Percentiles rank a stretch among this genome's conserved stretches.
Conservation (phyloP, 2,329 filamentous ascomycete genomes). For the Sarocladiaceae sp. region DNA sequence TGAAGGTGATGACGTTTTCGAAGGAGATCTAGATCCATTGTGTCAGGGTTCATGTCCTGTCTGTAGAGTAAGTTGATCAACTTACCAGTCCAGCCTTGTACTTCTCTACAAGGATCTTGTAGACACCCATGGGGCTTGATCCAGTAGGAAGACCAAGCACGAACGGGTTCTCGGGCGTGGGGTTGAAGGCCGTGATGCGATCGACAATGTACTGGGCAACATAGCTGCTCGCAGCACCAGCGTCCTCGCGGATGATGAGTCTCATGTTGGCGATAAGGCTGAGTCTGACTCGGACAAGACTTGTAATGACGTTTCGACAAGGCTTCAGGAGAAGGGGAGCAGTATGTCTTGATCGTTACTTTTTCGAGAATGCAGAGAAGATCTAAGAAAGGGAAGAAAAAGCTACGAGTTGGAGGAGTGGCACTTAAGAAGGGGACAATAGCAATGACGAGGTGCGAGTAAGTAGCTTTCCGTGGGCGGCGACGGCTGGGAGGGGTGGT, state of each 20-base stretch:
- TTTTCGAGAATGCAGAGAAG: slow-evolving; percentile 11
- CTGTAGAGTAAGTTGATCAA: not conserved
- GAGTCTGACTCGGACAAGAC: slow-evolving; percentile 1
- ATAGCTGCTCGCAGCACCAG: slow-evolving; percentile 62
- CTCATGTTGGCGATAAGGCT: slow-evolving; percentile 51
- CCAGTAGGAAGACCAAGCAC: slow-evolving; percentile 80
- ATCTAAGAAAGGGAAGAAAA: slow-evolving; percentile 8
- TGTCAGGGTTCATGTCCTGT: slow-evolving; percentile 18
- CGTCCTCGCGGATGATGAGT: slow-evolving; percentile 74
- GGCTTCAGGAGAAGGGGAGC: not conserved
- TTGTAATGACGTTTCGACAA: not conserved
- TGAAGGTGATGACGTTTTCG: slow-evolving; percentile 84
- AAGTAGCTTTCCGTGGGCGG: not conserved
- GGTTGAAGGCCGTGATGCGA: slow-evolving; percentile 71
- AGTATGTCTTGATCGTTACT: slow-evolving; percentile 9
- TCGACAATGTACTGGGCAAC: slow-evolving; percentile 79
- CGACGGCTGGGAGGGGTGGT: not conserved
- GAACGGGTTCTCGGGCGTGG: slow-evolving; percentile 67
- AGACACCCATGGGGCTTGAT: slow-evolving; percentile 72
- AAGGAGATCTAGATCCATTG: slow-evolving; percentile 59
- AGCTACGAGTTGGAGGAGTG: not conserved
- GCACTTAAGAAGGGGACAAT: slow-evolving; percentile 2
- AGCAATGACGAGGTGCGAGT: not conserved
- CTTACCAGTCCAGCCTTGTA: slow-evolving; percentile 59
- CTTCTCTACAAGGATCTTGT: slow-evolving; percentile 65